Percentiles rank a stretch among this genome's conserved stretches.
These are phyloP conservation scores for Fomitopsis serialis DNA, from an alignment of 768 basidiomycete genomes.

Conservation along the genomic window DNA sequence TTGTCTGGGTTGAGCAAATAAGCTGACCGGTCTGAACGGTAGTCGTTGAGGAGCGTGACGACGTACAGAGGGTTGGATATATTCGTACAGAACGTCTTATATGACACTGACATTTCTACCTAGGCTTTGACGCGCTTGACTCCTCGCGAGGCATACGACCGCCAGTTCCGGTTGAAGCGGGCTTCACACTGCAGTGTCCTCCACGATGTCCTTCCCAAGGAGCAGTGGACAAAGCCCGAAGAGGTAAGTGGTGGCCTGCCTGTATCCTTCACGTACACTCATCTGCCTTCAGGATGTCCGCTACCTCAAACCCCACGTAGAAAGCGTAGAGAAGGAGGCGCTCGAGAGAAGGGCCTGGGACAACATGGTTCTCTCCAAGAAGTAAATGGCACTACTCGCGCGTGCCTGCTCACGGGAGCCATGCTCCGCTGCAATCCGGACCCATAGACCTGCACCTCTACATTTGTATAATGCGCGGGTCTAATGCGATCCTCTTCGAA, in stretches of 20 bases:
- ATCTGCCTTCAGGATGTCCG: slow-evolving; percentile 69
- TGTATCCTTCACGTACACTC: not conserved
- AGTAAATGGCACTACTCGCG: slow-evolving; percentile 21
- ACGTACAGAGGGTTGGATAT: slow-evolving; percentile 68
- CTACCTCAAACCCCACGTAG: slow-evolving; percentile 79
- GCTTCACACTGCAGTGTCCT: slow-evolving; percentile 74
- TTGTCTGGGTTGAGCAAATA: slow-evolving; percentile 3
- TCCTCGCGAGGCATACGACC: slow-evolving; percentile 79
- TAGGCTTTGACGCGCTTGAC: slow-evolving; percentile 85
- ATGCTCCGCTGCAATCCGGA: not conserved
- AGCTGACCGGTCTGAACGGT: not conserved
- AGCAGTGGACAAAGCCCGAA: slow-evolving; percentile 68
- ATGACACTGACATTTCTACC: not conserved
- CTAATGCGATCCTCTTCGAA: not conserved
- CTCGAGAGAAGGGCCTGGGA: slow-evolving; percentile 81
- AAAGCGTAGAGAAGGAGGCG: slow-evolving; percentile 68
- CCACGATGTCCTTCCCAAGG: slow-evolving; percentile 76
- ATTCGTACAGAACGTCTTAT: not conserved
- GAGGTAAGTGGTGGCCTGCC: slow-evolving; percentile 47
- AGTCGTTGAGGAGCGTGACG: slow-evolving; percentile 75
- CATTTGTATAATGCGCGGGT: not conserved
- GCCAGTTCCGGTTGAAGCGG: slow-evolving; percentile 83
- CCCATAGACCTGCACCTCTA: not conserved
- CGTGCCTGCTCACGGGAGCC: not conserved
- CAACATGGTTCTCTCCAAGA: slow-evolving; percentile 63